Base-by-base conservation (phyloP, 805 yeast genomes). In the Candida nanaspora region DNA sequence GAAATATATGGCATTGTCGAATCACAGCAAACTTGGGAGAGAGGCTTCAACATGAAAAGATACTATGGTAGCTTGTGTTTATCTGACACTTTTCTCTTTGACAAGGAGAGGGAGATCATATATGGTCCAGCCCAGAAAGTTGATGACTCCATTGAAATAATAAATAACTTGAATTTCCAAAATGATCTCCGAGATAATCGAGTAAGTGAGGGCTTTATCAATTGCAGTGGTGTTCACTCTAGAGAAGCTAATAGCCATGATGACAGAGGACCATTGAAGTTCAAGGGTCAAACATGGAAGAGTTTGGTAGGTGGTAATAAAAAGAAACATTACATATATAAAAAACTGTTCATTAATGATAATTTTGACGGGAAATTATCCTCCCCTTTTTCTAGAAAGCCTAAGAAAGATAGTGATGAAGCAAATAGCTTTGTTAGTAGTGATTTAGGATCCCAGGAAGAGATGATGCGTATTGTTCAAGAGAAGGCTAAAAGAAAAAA, bases 1-100 rank as follows among this genome's bases (percentile, higher is more conserved):
- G 47, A 51, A 18, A 37, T 51, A 20, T 49, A 48, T 40, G 50
- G 52, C 6, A 28, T 45, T 16, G 48, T 50, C 4, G 47, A 47
- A 16, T 37, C 46, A 6, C 23, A 15, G 6, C 25, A 32, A 2
- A 41, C 53, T 11, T 44, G 47, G 49, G 21, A 20, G 3, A n/a
- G 38, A 5, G 49, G 49, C 1, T 46, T 47, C 16, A 40, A 28
- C 9, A 51, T 51, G 43, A 28, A 36, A n/a, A 37, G 45, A 13
- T 46, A 37, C 15, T 49, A 41, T 38, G 43, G 40, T 3, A 6
- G 19, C 11, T 19, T 31, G 11, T 41, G 46, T 26, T 3, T 30
- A 6, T 20, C n/a, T 2, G 13, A 13, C 6, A 21, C 35, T 2
- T 41, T 46, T 18, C 27, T 7, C 2, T 50, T 45, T 35, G 51